Percentiles rank a stretch among this genome's conserved stretches.
Conservation (phyloP, 1,139 yeast species). For the Pneumocystis jirovecii region DNA sequence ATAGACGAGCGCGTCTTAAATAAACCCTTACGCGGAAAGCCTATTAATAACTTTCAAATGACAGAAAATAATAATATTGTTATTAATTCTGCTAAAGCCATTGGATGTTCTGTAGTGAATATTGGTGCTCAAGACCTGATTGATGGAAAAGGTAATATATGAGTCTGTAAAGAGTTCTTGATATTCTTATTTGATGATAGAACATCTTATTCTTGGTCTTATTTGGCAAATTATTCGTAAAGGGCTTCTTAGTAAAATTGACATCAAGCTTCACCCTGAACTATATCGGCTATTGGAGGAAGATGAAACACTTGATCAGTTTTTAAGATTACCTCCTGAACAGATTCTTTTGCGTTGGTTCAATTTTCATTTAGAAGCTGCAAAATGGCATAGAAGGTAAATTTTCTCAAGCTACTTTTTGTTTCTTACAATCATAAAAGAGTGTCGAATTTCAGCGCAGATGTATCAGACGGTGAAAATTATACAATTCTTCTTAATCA, state of each 20-base stretch:
- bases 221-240: constrained; percentile 98
- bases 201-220: constrained; percentile 83
- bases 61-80: constrained; percentile 95
- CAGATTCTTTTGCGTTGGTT: constrained; percentile 95
- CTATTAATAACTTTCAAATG: constrained; percentile 88
- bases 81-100: constrained; percentile 94
- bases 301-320: constrained; percentile 93
- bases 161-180: background rate
- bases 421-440: background rate
- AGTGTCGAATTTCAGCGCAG: constrained; percentile 72
- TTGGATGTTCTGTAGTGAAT: constrained; percentile 81
- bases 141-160: constrained; percentile 47
- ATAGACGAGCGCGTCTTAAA: constrained; percentile 95
- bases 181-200: constrained; percentile 22
- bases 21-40: constrained; percentile 64
- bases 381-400: constrained; percentile 65
- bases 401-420: background rate
- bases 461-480: constrained; percentile 88
- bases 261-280: constrained; percentile 92
- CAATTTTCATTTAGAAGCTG: constrained; percentile 86
- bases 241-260: constrained; percentile 86
- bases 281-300: constrained; percentile 86
- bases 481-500: constrained; percentile 81
- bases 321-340: constrained; percentile 91
- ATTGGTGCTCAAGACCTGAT: constrained; percentile 95